Evolutionary conservation across 192 early-diverging fungal genomes (phyloP), one percentile per base, ranked within the genome.

Genomic region (Thoreauomyces humboldtii): DNA sequence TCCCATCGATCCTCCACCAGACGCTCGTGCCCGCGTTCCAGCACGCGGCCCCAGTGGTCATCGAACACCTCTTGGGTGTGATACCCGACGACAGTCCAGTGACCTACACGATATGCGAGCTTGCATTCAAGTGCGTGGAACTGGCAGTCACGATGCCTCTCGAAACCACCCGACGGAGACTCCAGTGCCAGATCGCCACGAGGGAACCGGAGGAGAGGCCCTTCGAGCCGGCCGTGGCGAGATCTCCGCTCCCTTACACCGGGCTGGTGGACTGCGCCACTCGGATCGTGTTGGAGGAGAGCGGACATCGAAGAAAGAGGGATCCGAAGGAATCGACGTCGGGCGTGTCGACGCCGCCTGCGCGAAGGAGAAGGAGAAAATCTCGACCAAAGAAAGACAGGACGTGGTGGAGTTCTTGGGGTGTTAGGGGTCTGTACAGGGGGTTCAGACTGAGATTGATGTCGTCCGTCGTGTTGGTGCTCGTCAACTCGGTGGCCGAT

Each of bases 1-100:
- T 92, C 12, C 92, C 96, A 0, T 89, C 96, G 0, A 32, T 97
- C 22, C 44, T 95, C 3, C 87, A 86, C 67, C 87, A 94, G 48
- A 77, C 89, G 9, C 41, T 95, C 37, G 75, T 80, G 5, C 85
- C 92, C 0, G 57, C 92, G 21, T 84, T 98, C 59, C 70, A 87
- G 42, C 82, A 85, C 63, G 81, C 81, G 7, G 38, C 38, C 9
- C 17, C 38, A 17, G 38, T 41, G 38, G 38, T 17, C 38, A 17
- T 12, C 11, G 17, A 12, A 17, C 55, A 57, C 11, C 17, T 37
- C 2, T 34, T 19, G 34, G 32, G 55, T 12, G 50, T 27, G 5
- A 27, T 15, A 31, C 27, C 25, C 5, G 4, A 29, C 25, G 19
- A 15, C 32, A n/a, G n/a, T n/a, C n/a, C n/a, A n/a, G n/a, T n/a